Base-by-base conservation (phyloP, 768 basidiomycete species). In the Trametes elegans region DNA sequence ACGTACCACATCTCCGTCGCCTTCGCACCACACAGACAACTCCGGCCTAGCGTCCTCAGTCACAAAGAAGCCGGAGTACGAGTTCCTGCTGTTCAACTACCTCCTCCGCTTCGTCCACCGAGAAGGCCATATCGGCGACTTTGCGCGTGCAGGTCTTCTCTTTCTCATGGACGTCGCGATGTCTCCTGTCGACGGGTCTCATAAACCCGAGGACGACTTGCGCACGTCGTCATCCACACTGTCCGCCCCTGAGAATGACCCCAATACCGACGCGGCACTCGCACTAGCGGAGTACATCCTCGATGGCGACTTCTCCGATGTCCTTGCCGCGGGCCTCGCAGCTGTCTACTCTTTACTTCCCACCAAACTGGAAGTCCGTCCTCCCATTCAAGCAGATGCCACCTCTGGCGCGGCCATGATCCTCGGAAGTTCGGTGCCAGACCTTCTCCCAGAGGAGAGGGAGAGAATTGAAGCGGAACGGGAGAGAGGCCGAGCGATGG, bases 301-400 rank as follows among this genome's bases (percentile, higher is more conserved):
- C 16, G 92, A 96, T 64, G 92, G 94, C n/a, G 96, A 98, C 70
- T 96, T 97, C 68, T 92, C 93, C n/a, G 94, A 98, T 60, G 96
- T 98, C 10, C 81, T 98, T 41, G 93, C 87, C 16, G 96, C 96
- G 3, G 93, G 94, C 14, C 69, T 98, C 10, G 88, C 93, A 3
- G 96, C 96, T 0, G 89, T 96, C 1, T 98, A 96, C 66, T 97
- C 93, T 2, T 72, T 93, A 2, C 76, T 98, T 10, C 96, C 96
- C 0, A 83, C 85, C 18, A 97, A 97, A 71, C 78, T 98, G 36
- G 84, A 82, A 47, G 82, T 97, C 56, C 78, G 76, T 46, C 72
- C 80, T 6, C 75, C 76, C 3, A 62, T 70, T 7, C 65, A 70
- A 3, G 63, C 76, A 32, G 75, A 76, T 23, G 69, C 71, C 18